Base-by-base conservation (phyloP, 805 yeast species). In the Kregervanrija pseudodelftensis region DNA sequence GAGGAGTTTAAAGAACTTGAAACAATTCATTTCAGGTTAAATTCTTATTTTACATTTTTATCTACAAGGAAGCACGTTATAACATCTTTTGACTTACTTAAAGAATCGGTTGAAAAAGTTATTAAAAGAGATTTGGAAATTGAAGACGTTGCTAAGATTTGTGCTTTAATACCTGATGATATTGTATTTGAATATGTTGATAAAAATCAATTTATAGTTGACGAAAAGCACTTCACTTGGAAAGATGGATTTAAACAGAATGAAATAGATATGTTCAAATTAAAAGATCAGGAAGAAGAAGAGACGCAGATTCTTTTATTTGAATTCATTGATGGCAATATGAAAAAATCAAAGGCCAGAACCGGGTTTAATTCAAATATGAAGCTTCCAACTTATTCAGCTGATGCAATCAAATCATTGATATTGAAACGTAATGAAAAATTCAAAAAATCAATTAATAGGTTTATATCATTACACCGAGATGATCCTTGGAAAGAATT, bases 131-230 rank as follows among this genome's bases (percentile, higher is more conserved):
- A 63, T 8, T 54, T 78, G 12, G 65, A 70, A 1, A 56, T 64
- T 10, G 62, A 69, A 9, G 95, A 87, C 59, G 71, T 84, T 33
- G 85, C 95, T 1, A 69, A 72, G 45, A 70, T 90, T 31, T 75
- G 71, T 38, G 72, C 67, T 8, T 55, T 89, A 8, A 59, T 85
- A 1, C 95, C 95, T 0, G 67, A 74, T 28, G 91, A 85, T 40
- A 76, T 85, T 11, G 66, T 79, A 2, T 80, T 81, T 55, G 85
- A 79, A 41, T 90, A 85, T 59, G 80, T 84, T 37, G 96, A 90
- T 59, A 88, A 83, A 58, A 82, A 82, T 55, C 90, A 66, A 44
- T 64, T 73, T 33, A 67, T 70, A 12, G 58, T 72, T 37, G 70
- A 66, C 9, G 77, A 74, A 41, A 68, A 68, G 44, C 69, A 72